Evolutionary conservation across 106 monocot genomes (phyloP), one percentile per base, ranked within the genome.

Genomic region (Dioscorea dumetorum): DNA sequence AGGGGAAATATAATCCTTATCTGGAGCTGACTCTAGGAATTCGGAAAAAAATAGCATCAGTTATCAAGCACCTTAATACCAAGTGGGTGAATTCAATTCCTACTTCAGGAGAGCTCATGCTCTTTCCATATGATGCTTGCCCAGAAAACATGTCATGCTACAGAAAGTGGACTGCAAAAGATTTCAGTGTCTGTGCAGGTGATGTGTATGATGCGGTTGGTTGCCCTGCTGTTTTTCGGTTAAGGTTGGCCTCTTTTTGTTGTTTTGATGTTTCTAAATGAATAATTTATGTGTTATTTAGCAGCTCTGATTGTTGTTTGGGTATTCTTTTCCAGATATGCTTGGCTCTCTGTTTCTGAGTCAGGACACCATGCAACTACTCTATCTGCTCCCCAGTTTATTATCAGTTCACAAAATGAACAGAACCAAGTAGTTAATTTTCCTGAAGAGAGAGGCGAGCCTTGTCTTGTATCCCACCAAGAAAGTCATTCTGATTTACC

Each of bases 41-140:
- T 34, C 70, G 71, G 73, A 90, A 85, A 79, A 90, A 83, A 70
- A 85, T 90, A 64, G 80, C 85, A 34, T 90, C 90, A 63, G 85
- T 90, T 52, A 67, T 90, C 70, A 85, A 80, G 67, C 90, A 90
- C 70, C 72, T 90, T 5, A 77, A 67, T 16, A 51, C 62, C 21
- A 90, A 90, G 77, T 90, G 90, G 90, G 82, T 77, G 18, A 78
- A 58, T 66, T 77, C 68, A 20, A 69, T 62, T 41, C 31, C 51
- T 64, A 69, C 77, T 72, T 61, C 74, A 50, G 80, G 80, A 69
- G 85, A 80, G 41, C 82, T 90, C 60, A 74, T 73, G 74, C 82
- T 90, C 19, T 80, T 90, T 69, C 85, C 90, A n/a, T 77, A 80
- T 22, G 32, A 75, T 69, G 72, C 74, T 32, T 61, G 32, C 16